These are phyloP conservation scores for Yamagishiella unicocca DNA, from an alignment of 139 green algal genomes.

Conservation along the genomic window DNA sequence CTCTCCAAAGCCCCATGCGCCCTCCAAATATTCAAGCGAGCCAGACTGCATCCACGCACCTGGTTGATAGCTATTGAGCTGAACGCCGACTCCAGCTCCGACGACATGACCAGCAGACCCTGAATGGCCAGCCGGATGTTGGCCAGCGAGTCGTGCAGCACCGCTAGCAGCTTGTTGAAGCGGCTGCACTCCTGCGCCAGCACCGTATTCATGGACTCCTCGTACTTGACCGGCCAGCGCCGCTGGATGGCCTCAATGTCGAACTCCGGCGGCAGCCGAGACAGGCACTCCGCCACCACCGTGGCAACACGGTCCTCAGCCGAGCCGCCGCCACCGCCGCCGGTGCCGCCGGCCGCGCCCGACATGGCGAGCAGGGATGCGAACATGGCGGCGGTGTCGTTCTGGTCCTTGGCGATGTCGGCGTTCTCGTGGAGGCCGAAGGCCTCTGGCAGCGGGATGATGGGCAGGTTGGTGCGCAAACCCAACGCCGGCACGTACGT, in stretches of 20 bases:
- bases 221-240: conserved; percentile 67
- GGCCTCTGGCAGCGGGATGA: too few species aligned
- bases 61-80: conserved; percentile 73
- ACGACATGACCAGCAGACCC: conserved; percentile 83
- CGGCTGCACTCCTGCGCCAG: conserved; percentile 75
- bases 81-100: conserved; percentile 80
- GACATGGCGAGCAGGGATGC: conserved; percentile 65
- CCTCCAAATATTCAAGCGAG: too few species aligned
- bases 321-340: conserved; percentile 36
- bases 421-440: too few species aligned
- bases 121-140: conserved; percentile 69
- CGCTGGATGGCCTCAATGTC: conserved; percentile 73
- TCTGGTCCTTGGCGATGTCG: too few species aligned
- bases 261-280: conserved; percentile 70
- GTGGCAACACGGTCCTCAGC: conserved; percentile 60
- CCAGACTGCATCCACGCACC: not conserved
- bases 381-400: conserved; percentile 75
- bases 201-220: too few species aligned
- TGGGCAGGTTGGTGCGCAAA: too few species aligned
- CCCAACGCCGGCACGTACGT: too few species aligned
- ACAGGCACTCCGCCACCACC: conserved; percentile 62
- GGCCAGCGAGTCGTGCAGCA: conserved; percentile 68
- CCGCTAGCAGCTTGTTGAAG: conserved; percentile 75
- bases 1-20: too few species aligned
- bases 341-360: conserved; percentile 43